Conservation (phyloP, 2,329 filamentous ascomycete species). For the Coleophoma eucalyptorum region DNA sequence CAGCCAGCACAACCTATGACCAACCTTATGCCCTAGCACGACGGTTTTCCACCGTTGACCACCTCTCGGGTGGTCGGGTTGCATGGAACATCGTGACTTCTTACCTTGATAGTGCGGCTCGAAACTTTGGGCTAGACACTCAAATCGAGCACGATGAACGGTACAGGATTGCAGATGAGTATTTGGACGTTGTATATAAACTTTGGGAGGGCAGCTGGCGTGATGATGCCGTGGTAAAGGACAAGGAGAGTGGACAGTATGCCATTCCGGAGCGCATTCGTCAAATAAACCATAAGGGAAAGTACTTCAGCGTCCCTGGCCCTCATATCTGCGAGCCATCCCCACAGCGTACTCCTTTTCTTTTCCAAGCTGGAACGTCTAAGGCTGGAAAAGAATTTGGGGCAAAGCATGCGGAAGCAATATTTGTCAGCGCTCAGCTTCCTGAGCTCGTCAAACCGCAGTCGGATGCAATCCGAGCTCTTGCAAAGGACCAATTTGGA, state of each 20-base stretch:
- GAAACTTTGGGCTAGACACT: conserved; percentile 52
- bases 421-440: conserved; percentile 65
- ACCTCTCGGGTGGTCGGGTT: conserved; percentile 54
- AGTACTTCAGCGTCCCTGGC: conserved; percentile 60
- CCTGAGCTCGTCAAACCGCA: conserved; percentile 57
- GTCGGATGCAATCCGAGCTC: conserved; percentile 58
- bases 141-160: conserved; percentile 61
- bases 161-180: conserved; percentile 60
- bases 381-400: conserved; percentile 63
- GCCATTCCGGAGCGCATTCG: conserved; percentile 54
- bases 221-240: conserved; percentile 61
- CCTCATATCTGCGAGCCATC: conserved; percentile 63
- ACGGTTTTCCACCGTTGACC: conserved; percentile 61
- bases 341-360: conserved; percentile 62
- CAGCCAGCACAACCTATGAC: conserved; percentile 65
- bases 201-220: conserved; percentile 65
- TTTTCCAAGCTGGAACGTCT: conserved; percentile 66
- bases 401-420: conserved; percentile 66
- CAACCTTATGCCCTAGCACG: conserved; percentile 63
- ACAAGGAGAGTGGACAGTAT: conserved; percentile 51
- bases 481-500: conserved; percentile 44
- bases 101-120: conserved; percentile 61
- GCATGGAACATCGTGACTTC: conserved; percentile 54
- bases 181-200: conserved; percentile 60
- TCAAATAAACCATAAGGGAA: conserved; percentile 62